phyloP scores from a whole-genome alignment of 78 protist species.

The Polysphondylium violaceum region DNA sequence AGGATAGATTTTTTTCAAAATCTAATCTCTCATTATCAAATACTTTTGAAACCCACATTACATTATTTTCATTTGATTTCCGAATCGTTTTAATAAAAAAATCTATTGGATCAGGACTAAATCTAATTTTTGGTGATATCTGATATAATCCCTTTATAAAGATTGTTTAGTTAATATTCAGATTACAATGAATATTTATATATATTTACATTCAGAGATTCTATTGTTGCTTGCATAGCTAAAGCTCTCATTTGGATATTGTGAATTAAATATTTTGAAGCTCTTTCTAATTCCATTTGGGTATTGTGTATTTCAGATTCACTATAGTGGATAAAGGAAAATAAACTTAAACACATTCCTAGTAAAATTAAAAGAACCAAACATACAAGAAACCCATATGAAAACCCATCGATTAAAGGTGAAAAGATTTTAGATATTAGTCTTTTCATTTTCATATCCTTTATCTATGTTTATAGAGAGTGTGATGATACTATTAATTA shows the following conservation, averaged over 20 bases:
- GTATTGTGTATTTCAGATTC: conserved; percentile 36
- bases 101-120: not conserved
- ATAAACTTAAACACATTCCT: conserved; percentile 19
- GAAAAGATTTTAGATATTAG: not conserved
- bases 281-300: conserved; percentile 49
- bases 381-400: conserved; percentile 11
- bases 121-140: not conserved
- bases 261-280: conserved; percentile 39
- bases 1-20: conserved; percentile 15
- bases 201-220: conserved; percentile 29
- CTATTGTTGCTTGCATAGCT: not conserved
- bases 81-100: conserved; percentile 4
- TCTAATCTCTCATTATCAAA: not conserved
- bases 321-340: conserved; percentile 48
- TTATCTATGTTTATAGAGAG: not conserved
- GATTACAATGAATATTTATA: not conserved
- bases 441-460: not conserved
- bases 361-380: not conserved
- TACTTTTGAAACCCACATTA: conserved; percentile 16
- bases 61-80: not conserved
- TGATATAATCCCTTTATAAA: conserved; percentile 20
- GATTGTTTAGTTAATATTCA: not conserved
- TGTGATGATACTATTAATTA: not conserved
- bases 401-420: conserved; percentile 22
- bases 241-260: conserved; percentile 19